phyloP scores from a whole-genome alignment of 148 eudicot species.

The Persicaria maculosa region DNA sequence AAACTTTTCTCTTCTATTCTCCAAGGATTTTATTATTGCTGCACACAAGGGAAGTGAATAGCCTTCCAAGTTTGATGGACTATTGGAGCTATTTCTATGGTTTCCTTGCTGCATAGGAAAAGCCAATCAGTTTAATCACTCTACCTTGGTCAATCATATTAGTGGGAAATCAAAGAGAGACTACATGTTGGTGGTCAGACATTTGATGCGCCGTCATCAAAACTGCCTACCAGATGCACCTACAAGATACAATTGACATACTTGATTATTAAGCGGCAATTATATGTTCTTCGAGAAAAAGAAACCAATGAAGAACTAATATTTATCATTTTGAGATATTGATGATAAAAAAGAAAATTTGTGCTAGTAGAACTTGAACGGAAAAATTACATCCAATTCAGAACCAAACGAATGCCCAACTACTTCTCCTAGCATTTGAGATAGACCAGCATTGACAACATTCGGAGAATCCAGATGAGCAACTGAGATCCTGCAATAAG shows the following conservation, averaged over 20 bases:
- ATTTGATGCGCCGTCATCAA: conserved; percentile 51
- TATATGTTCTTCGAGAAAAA: neutral
- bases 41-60: conserved; percentile 75
- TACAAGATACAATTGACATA: conserved; percentile 23
- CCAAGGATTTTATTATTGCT: conserved; percentile 58
- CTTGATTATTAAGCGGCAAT: neutral
- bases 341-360: neutral
- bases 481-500: conserved; percentile 53
- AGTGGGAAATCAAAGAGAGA: conserved; percentile 18
- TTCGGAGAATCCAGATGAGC: conserved; percentile 84
- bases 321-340: neutral
- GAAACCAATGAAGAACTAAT: neutral
- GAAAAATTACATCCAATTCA: conserved; percentile 57
- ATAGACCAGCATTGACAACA: conserved; percentile 65
- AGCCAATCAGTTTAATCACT: conserved; percentile 10
- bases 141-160: conserved; percentile 11
- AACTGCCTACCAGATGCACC: conserved; percentile 93
- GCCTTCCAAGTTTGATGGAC: conserved; percentile 28
- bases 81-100: conserved; percentile 18
- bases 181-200: conserved; percentile 37
- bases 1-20: conserved; percentile 48
- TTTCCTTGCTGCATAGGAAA: conserved; percentile 33
- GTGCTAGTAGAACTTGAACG: neutral
- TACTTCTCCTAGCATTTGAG: conserved; percentile 69
- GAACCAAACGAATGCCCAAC: conserved; percentile 36